Base-by-base conservation (phyloP, 2,329 filamentous ascomycete genomes). In the Sporothrix brasiliensis region DNA sequence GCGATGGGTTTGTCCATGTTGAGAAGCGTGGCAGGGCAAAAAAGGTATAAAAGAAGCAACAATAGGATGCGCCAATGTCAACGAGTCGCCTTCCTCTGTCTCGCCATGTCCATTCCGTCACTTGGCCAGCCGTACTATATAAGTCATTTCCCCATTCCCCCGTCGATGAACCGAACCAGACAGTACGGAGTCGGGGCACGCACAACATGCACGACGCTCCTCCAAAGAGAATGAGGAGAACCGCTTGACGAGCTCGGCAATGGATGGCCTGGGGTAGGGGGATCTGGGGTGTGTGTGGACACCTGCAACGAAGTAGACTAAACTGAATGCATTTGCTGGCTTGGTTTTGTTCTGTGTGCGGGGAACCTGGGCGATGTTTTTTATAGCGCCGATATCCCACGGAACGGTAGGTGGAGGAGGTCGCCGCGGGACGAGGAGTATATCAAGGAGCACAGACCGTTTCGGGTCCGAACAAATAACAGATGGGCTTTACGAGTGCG, bases 1-100 rank as follows among this genome's bases (percentile, higher is more conserved):
- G 54, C 54, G 4, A 27, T 14, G 54, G 30, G 14, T 58, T 58
- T 58, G 53, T 58, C 54, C 54, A 58, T 58, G 14, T 10, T 39
- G 54, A 7, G 27, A 30, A 0, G 4, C 2, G 11, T 21, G 21
- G 50, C 3, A 6, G 6, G 34, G 6, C 21, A 21, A 56, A 34
- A 4, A 7, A 34, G 19, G 11, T 4, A 21, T 27, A 11, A 24
- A 16, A 24, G 13, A 11, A 30, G 24, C 14, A 16, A 1, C 21
- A 19, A n/a, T n/a, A 10, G 30, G n/a, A 34, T 56, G 53, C 27
- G 30, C 4, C 39, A 19, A 16, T 49, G 54, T 30, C 39, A 30
- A 24, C n/a, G 21, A 53, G 21, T 53, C 21, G 4, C 27, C 9
- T 13, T 30, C 13, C 11, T 30, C 16, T 24, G 6, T 58, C 1